Evolutionary conservation across 2,329 filamentous ascomycete genomes (phyloP).

Genomic region (Botrytis pseudocinerea): DNA sequence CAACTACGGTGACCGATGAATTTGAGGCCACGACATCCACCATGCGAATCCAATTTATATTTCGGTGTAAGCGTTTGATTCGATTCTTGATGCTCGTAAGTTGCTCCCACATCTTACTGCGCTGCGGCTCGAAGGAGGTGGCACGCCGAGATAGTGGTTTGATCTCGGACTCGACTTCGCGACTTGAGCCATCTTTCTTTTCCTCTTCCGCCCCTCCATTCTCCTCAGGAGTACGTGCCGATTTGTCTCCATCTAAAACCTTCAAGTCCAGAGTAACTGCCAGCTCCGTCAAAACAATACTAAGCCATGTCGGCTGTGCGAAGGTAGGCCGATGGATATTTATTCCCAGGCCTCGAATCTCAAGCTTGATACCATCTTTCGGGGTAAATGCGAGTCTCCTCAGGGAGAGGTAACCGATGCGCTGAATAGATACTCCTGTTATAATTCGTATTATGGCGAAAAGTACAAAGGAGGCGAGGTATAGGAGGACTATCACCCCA

Average conservation of each 20-base stretch:
- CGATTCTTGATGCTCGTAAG: slow-evolving; percentile 78
- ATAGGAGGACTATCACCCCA: slow-evolving; percentile 80
- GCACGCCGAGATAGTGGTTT: slow-evolving; percentile 32
- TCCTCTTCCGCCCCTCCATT: slow-evolving; percentile 36
- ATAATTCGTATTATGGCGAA: slow-evolving; percentile 91
- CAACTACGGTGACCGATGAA: slow-evolving; percentile 72
- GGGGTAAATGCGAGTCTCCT: slow-evolving; percentile 88
- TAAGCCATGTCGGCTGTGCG: slow-evolving; percentile 95
- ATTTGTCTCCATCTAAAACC: slow-evolving; percentile 55
- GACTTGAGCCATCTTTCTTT: slow-evolving; percentile 29
- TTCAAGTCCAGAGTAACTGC: slow-evolving; percentile 79
- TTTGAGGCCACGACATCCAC: slow-evolving; percentile 86
- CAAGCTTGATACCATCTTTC: slow-evolving; percentile 83
- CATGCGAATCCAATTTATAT: slow-evolving; percentile 84
- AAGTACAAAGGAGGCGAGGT: slow-evolving; percentile 87
- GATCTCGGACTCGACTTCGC: slow-evolving; percentile 29
- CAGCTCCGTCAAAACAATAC: slow-evolving; percentile 82
- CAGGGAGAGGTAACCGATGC: slow-evolving; percentile 88
- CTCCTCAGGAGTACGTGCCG: slow-evolving; percentile 30
- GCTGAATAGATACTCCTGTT: slow-evolving; percentile 93
- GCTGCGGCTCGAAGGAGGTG: slow-evolving; percentile 42
- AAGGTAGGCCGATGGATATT: slow-evolving; percentile 92
- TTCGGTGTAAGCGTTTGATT: slow-evolving; percentile 81
- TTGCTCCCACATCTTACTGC: slow-evolving; percentile 77
- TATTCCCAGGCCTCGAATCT: slow-evolving; percentile 84